phyloP scores from a whole-genome alignment of 257 asterid species.

The Rehmannia glutinosa region DNA sequence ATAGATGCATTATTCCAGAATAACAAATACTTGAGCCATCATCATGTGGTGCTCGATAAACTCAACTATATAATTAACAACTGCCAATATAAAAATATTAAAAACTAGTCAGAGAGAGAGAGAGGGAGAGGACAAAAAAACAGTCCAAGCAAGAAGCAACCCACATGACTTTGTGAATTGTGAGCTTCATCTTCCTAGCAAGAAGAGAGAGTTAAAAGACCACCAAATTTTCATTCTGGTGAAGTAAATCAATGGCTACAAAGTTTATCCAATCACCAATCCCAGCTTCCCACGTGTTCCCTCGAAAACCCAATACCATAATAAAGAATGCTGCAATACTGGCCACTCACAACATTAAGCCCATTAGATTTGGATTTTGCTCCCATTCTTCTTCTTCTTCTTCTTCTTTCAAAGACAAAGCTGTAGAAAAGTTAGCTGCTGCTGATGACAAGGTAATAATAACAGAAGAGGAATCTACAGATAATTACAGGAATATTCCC shows the following conservation, averaged over 20 bases:
- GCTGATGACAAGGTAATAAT: conserved; percentile 15
- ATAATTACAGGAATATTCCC: conserved; percentile 3
- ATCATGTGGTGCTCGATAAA: no score
- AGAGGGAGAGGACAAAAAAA: no score
- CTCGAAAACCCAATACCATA: conserved; percentile 29
- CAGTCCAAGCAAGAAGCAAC: no score
- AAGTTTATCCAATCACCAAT: conserved; percentile 48
- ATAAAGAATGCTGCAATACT: conserved; percentile 28
- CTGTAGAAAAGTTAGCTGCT: conserved; percentile 34
- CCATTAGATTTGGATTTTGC: conserved; percentile 27
- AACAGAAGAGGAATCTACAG: conserved; percentile 1
- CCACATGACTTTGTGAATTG: no score
- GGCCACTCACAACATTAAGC: conserved; percentile 23
- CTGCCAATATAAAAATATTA: no score
- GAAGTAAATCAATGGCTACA: conserved; percentile 29
- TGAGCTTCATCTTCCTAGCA: no score
- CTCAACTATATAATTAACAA: no score
- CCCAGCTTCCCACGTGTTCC: conserved; percentile 38
- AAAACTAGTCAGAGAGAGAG: no score
- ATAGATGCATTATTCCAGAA: no score
- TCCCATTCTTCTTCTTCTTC: background rate
- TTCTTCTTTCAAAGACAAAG: conserved; percentile 17
- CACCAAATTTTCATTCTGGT: no score
- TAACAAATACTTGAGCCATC: no score
- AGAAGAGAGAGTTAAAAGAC: no score